Conservation (phyloP, 371 early-diverging fungal genomes). For the Mucor sp. region DNA sequence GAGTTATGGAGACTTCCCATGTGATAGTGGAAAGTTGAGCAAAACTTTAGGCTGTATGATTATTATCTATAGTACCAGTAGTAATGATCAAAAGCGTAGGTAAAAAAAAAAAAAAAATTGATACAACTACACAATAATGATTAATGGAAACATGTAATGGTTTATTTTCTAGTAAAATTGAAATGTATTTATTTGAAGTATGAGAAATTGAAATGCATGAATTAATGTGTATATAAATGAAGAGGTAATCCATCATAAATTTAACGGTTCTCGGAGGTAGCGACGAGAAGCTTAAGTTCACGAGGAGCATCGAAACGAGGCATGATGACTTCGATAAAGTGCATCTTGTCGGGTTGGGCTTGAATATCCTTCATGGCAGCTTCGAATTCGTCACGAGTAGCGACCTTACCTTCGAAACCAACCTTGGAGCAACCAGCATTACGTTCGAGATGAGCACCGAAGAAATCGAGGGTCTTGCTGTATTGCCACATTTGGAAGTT, state of each 20-base stretch:
- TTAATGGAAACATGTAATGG: background rate
- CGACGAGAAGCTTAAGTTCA: slow-evolving; percentile 36
- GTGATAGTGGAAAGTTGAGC: too few relatives aligned
- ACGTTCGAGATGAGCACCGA: slow-evolving; percentile 31
- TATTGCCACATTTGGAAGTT: slow-evolving; percentile 56
- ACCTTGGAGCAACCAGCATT: slow-evolving; percentile 23
- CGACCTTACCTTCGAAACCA: slow-evolving; percentile 31
- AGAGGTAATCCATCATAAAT: background rate
- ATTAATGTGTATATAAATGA: slow-evolving; percentile 4
- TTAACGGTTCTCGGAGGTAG: slow-evolving; percentile 30
- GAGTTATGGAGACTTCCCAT: too few relatives aligned
- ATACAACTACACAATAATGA: too few relatives aligned
- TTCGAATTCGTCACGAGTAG: slow-evolving; percentile 38
- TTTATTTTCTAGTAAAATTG: background rate
- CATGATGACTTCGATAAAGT: slow-evolving; percentile 43
- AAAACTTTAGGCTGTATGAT: too few relatives aligned
- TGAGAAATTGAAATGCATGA: slow-evolving; percentile 3
- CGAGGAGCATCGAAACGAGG: slow-evolving; percentile 43
- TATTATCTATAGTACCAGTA: too few relatives aligned
- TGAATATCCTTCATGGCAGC: slow-evolving; percentile 28
- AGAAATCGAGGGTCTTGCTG: slow-evolving; percentile 45
- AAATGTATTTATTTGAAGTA: background rate
- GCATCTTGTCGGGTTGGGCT: slow-evolving; percentile 30
- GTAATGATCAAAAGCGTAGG: too few relatives aligned
- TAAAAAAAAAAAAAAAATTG: too few relatives aligned